Base-by-base conservation (phyloP, 495 filamentous ascomycete species). In the Pseudotulostoma volvatum region DNA sequence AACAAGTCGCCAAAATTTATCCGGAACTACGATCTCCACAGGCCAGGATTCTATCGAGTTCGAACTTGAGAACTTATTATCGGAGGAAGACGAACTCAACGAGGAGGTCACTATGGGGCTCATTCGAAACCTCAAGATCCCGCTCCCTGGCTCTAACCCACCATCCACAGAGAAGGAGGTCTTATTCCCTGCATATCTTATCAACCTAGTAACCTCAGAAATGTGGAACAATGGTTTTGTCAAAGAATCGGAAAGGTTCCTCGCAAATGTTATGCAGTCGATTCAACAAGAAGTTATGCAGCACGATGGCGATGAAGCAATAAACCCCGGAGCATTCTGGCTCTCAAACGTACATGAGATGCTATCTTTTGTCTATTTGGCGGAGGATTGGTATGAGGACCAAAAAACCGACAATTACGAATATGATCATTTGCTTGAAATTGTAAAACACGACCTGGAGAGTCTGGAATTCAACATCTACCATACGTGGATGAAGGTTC, bases 221-320 rank as follows among this genome's bases (percentile, higher is more conserved):
- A 99, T 99, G 90, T 99, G 90, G 90, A 99, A 99, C 67, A 99
- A 99, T 51, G 90, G 90, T 18, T 99, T 93, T 54, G 92, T 99
- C 45, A 96, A 99, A 66, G 90, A 99, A 63, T 96, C 90, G 16
- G 90, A 99, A 61, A 81, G 87, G 40, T 99, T 99, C 67, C 65
- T 99, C 39, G 90, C 90, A 41, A 99, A 96, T 54, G 88, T 99
- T 47, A 99, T 99, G 90, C 90, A 96, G 55, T 92, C 84, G 14
- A 93, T 99, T 49, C 90, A 99, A 53, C 88, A 95, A 53, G 90
- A 96, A 53, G 90, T 99, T 36, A 96, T 96, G 92, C 81, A 93
- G 47, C 84, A 95, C 51, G 87, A 96, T 39, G 88, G 86, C 38
- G 90, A 99, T 40, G 92, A 96, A 51, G 88, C 88, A 17, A 79